phyloP scores from a whole-genome alignment of 176 grass and related monocot species.

The bread wheat (Triticum aestivum) region DNA sequence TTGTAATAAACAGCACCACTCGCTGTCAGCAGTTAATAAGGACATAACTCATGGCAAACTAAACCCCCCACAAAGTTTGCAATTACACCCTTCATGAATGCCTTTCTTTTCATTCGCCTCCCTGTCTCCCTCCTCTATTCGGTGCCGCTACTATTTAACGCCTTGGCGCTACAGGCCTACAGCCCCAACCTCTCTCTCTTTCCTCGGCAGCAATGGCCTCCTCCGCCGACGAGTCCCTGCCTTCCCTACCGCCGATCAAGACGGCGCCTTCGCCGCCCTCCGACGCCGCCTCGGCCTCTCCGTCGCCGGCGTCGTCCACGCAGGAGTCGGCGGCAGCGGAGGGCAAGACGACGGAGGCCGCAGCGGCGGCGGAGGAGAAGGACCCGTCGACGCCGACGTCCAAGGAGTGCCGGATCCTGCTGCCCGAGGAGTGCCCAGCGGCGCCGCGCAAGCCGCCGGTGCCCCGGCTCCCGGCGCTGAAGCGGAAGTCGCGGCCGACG shows the following conservation, averaged over 20 bases:
- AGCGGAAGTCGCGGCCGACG: constrained; percentile 36
- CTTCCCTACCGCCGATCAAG: constrained; percentile 40
- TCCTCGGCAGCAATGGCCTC: constrained; percentile 24
- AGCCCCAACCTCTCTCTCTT: constrained; percentile 22
- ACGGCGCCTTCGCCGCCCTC: constrained; percentile 14
- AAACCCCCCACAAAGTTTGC: constrained; percentile 15
- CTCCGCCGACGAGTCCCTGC: constrained; percentile 26
- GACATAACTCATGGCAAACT: constrained; percentile 27
- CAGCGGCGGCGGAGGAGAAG: background rate
- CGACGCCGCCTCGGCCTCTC: background rate
- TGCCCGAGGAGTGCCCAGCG: constrained; percentile 46
- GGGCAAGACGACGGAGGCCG: background rate
- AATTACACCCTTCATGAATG: constrained; percentile 5
- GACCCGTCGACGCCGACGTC: constrained; percentile 63
- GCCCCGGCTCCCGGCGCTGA: constrained; percentile 16
- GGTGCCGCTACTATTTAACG: constrained; percentile 44
- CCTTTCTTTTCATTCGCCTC: background rate
- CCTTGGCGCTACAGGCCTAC: constrained; percentile 44
- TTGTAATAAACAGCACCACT: constrained; percentile 11
- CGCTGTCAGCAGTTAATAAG: background rate
- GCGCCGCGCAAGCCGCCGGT: constrained; percentile 52
- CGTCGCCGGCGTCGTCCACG: background rate
- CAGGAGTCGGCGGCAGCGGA: background rate
- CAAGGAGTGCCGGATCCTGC: constrained; percentile 44
- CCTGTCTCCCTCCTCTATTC: background rate